Base-by-base conservation (phyloP, 192 early-diverging fungal species). In the Backusella macrospora region DNA sequence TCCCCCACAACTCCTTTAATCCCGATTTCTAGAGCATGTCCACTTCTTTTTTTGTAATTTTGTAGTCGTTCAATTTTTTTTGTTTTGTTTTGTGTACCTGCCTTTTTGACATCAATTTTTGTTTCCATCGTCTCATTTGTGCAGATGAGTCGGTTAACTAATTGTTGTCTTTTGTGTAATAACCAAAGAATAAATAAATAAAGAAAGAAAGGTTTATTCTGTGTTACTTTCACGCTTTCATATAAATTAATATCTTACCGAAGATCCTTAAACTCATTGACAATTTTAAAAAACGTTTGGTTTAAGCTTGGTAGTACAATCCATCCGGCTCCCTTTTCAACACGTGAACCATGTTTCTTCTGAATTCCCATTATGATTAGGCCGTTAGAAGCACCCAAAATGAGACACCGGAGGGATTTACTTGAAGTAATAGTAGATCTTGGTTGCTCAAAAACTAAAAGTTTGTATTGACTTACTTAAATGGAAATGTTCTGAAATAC, bases 221-320 rank as follows among this genome's bases (percentile, higher is more conserved):
- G 18, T 21, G n/a, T 23, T 52, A n/a, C 10, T 7, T n/a, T 9
- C 21, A 18, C 8, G 21, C 16, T 21, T 21, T 18, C 9, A 23
- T 10, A 21, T 52, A 59, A 59, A 59, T 23, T 26, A 59, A 5
- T 16, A 52, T 23, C 52, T 59, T 26, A 12, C 21, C 3, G 21
- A 26, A 26, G 3, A 29, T 4, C 13, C 21, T 59, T 59, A 8
- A 26, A 10, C 21, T 26, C 26, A 26, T 23, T 59, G 10, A 59
- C 3, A 12, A 59, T 59, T 7, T 13, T 23, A n/a, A 59, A 26
- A 59, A 59, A 9, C 26, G 18, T 14, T 59, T 59, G 5, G n/a
- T 59, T 59, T 26, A 59, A 59, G 21, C 52, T 59, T 59, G 52
- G 52, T 52, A 9, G 49, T 59, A 59, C 52, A 59, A 59, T 26